These are phyloP conservation scores for Ganoderma sinense DNA, from an alignment of 1,284 basidiomycete species.

Conservation along the genomic window DNA sequence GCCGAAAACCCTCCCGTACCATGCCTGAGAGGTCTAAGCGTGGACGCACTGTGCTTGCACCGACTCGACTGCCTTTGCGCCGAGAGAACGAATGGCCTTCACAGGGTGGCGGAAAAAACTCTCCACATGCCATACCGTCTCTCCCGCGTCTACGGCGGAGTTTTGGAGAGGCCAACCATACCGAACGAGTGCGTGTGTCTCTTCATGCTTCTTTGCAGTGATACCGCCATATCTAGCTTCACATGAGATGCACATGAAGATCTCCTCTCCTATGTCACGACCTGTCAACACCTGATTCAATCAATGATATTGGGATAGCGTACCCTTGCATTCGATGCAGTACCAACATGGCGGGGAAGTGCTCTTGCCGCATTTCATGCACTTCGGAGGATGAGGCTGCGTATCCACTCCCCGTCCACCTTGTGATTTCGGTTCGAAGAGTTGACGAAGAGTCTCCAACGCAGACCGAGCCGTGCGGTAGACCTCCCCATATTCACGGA, in stretches of 20 bases:
- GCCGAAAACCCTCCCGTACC: too few relatives aligned
- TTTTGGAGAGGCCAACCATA: slow-evolving; percentile 3
- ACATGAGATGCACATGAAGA: slow-evolving; percentile 9
- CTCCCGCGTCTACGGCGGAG: background rate
- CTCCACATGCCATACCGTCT: too few relatives aligned
- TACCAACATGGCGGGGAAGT: slow-evolving; percentile 17
- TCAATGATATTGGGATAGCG: background rate
- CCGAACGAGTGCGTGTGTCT: slow-evolving; percentile 9
- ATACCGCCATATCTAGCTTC: slow-evolving; percentile 9
- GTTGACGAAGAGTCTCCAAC: background rate
- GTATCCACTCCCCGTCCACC: too few relatives aligned
- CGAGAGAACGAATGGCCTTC: too few relatives aligned
- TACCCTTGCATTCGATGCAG: slow-evolving; percentile 22
- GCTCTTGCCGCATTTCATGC: background rate
- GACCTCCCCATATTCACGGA: background rate
- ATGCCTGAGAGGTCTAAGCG: too few relatives aligned
- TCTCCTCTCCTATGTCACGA: background rate
- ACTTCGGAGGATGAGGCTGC: background rate
- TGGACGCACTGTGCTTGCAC: too few relatives aligned
- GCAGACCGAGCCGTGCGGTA: background rate
- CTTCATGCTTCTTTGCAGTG: background rate
- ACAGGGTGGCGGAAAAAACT: too few relatives aligned
- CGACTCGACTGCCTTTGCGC: too few relatives aligned
- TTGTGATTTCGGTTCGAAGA: background rate
- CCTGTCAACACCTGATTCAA: background rate